Conservation (phyloP, 2,329 filamentous ascomycete genomes). For the Exophiala xenobiotica region DNA sequence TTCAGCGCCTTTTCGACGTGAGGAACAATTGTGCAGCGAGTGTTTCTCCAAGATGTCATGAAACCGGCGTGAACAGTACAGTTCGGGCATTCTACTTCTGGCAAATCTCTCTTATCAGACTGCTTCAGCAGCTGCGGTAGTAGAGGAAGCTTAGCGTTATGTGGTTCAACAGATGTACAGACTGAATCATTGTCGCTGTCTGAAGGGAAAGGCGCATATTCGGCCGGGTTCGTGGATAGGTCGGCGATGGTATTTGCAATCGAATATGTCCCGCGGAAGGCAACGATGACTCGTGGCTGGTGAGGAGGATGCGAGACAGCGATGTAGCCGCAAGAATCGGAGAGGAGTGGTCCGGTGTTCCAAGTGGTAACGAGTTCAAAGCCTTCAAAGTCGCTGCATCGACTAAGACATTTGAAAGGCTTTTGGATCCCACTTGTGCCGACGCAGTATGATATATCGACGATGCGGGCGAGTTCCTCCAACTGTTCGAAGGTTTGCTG, state of each 20-base stretch:
- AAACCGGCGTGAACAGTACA: conserved; percentile 95
- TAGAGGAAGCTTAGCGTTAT: conserved; percentile 15
- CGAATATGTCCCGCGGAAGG: conserved; percentile 93
- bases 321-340: conserved; percentile 91
- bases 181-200: conserved; percentile 38
- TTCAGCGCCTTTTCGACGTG: conserved; percentile 60
- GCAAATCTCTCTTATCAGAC: conserved; percentile 31
- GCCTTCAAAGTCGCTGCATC: conserved; percentile 77
- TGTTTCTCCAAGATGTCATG: conserved; percentile 76
- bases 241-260: conserved; percentile 88
- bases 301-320: conserved; percentile 72
- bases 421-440: conserved; percentile 76
- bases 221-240: conserved; percentile 82
- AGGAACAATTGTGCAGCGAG: conserved; percentile 67
- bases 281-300: conserved; percentile 69
- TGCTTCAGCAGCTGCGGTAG: conserved; percentile 23
- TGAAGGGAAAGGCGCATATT: conserved; percentile 81
- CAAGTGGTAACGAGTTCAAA: conserved; percentile 81
- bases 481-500: conserved; percentile 71
- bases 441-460: conserved; percentile 94
- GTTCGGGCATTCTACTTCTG: conserved; percentile 63
- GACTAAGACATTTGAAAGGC: conserved; percentile 81
- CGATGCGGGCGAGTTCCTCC: conserved; percentile 83
- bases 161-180: conserved; percentile 14
- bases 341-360: conserved; percentile 83